Evolutionary conservation across 257 asterid species (phyloP).

Genomic region (Linaria vulgaris): DNA sequence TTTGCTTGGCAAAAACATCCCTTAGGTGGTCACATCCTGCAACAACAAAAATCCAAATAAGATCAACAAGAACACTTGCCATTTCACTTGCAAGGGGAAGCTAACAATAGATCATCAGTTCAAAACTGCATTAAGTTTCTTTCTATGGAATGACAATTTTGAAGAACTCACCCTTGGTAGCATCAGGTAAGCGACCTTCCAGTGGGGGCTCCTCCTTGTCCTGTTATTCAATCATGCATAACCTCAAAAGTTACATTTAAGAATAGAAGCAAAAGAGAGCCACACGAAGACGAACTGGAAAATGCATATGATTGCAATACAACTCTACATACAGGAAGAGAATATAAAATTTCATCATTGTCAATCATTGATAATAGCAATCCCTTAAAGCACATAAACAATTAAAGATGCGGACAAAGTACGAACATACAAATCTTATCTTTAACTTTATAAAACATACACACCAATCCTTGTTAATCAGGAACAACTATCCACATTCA

Average conservation of each 20-base stretch:
- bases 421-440: not conserved
- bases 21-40: slow-evolving; percentile 83
- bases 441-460: not conserved
- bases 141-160: not conserved
- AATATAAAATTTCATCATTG: not conserved
- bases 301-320: not conserved
- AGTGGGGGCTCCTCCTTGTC: slow-evolving; percentile 67
- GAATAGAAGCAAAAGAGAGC: not conserved
- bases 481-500: slow-evolving; percentile 6
- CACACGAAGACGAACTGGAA: not conserved
- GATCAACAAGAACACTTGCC: not conserved
- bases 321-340: not conserved
- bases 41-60: not conserved
- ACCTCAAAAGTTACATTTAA: not conserved
- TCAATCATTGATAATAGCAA: not conserved
- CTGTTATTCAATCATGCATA: slow-evolving; percentile 35
- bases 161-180: slow-evolving; percentile 63
- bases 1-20: slow-evolving; percentile 72
- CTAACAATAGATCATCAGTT: not conserved
- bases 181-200: slow-evolving; percentile 92
- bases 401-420: not conserved
- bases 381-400: not conserved
- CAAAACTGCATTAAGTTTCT: not conserved
- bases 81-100: not conserved
- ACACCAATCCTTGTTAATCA: not conserved